phyloP scores from a whole-genome alignment of 164 flowering plant genomes.

The Platanus orientalis region DNA sequence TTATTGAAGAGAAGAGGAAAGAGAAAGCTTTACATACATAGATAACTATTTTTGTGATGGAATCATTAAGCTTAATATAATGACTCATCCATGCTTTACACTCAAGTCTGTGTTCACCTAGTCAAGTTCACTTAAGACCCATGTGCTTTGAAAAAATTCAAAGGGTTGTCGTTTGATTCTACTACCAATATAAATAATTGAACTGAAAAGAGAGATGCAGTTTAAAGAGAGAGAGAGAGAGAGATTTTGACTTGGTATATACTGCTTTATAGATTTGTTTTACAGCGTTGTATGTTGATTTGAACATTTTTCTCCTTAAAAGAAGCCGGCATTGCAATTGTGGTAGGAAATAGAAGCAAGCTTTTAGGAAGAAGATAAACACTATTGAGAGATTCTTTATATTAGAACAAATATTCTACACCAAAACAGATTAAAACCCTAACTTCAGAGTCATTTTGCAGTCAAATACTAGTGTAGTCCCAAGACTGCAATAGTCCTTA shows the following conservation, averaged over 20 bases:
- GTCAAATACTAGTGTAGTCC: no score
- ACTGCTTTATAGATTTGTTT: neutral
- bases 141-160: neutral
- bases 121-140: conserved; percentile 6
- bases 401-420: neutral
- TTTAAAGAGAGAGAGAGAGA: conserved; percentile 2
- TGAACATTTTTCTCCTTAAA: conserved; percentile 2
- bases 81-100: neutral
- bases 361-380: neutral
- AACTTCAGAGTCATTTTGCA: neutral
- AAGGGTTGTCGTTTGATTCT: conserved; percentile 5
- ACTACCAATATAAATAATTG: neutral
- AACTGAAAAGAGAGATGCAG: no score
- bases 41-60: neutral
- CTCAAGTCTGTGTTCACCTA: neutral
- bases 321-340: neutral
- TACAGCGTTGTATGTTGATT: neutral
- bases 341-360: neutral
- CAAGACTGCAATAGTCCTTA: no score
- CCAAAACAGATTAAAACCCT: neutral
- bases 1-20: neutral
- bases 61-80: neutral
- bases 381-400: neutral
- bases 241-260: neutral
- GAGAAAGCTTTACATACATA: neutral